Conservation (phyloP, 192 early-diverging fungal genomes). For the Jimgerdemannia lactiflua region DNA sequence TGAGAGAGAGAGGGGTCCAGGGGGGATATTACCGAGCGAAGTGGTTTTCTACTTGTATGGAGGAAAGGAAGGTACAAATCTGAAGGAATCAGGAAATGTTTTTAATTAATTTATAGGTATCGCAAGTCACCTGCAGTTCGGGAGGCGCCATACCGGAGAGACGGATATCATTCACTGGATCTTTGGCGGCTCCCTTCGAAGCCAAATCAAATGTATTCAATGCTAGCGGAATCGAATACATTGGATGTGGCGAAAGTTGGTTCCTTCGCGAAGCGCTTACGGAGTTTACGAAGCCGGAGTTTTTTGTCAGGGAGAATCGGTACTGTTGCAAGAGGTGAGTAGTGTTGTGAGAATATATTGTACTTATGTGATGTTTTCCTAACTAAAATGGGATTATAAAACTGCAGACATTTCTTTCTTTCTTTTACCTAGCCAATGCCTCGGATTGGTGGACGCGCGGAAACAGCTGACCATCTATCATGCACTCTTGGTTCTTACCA, state of each 20-base stretch:
- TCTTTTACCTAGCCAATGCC: slow-evolving; percentile 58
- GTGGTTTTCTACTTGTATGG: too few relatives aligned
- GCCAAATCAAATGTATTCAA: slow-evolving; percentile 67
- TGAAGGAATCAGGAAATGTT: too few relatives aligned
- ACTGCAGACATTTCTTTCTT: neutral
- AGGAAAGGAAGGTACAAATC: too few relatives aligned
- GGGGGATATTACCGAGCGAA: too few relatives aligned
- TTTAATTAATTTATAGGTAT: slow-evolving; percentile 45
- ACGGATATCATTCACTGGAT: slow-evolving; percentile 73
- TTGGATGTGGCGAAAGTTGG: slow-evolving; percentile 73
- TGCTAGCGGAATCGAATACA: slow-evolving; percentile 75
- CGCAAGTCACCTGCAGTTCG: slow-evolving; percentile 74
- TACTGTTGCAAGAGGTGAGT: slow-evolving; percentile 76
- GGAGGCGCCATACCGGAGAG: slow-evolving; percentile 58
- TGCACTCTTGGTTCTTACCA: slow-evolving; percentile 63
- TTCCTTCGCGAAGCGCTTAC: slow-evolving; percentile 64
- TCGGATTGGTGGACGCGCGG: slow-evolving; percentile 66
- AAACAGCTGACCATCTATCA: slow-evolving; percentile 81
- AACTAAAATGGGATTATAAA: too few relatives aligned
- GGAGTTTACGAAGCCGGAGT: slow-evolving; percentile 70
- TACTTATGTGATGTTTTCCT: too few relatives aligned
- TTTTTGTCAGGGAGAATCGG: slow-evolving; percentile 60
- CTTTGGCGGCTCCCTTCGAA: slow-evolving; percentile 82
- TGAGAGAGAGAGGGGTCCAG: too few relatives aligned
- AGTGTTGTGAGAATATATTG: too few relatives aligned